Evolutionary conservation across 2,329 filamentous ascomycete genomes (phyloP).

Genomic region (Decorospora gaudefroyi): DNA sequence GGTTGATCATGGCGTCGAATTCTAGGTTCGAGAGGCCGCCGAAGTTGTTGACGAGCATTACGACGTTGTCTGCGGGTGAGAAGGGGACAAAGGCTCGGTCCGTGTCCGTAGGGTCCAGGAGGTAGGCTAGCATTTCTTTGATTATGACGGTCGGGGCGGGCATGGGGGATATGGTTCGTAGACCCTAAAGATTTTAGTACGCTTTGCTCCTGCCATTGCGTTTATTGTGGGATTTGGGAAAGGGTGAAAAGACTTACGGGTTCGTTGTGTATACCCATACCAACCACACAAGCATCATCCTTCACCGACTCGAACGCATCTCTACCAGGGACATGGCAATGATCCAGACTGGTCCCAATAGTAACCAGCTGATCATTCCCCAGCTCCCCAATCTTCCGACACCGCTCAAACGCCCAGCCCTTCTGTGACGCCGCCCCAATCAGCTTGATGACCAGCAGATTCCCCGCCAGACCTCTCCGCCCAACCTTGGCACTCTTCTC

Average conservation of each 20-base stretch:
- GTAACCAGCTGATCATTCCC: slow-evolving; percentile 55
- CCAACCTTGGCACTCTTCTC: slow-evolving; percentile 56
- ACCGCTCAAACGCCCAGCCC: slow-evolving; percentile 53
- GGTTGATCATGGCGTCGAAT: slow-evolving; percentile 54
- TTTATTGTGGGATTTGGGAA: too few relatives aligned
- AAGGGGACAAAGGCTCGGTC: slow-evolving; percentile 58
- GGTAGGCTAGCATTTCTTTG: slow-evolving; percentile 54
- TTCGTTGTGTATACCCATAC: slow-evolving; percentile 59
- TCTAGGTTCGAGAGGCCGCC: slow-evolving; percentile 56
- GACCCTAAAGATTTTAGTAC: slow-evolving; percentile 39
- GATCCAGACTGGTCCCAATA: slow-evolving; percentile 57
- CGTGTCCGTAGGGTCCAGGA: slow-evolving; percentile 53
- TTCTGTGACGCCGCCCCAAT: slow-evolving; percentile 53
- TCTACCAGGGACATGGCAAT: slow-evolving; percentile 59
- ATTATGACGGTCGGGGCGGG: slow-evolving; percentile 56
- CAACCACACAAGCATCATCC: slow-evolving; percentile 47
- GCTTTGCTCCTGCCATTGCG: too few relatives aligned
- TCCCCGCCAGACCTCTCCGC: slow-evolving; percentile 56
- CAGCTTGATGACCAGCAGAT: slow-evolving; percentile 56
- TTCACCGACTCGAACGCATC: slow-evolving; percentile 56
- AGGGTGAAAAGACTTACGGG: slow-evolving; percentile 41
- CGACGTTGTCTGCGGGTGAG: slow-evolving; percentile 51
- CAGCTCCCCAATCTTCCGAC: slow-evolving; percentile 51
- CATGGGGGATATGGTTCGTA: slow-evolving; percentile 54
- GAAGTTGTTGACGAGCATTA: slow-evolving; percentile 57